These are phyloP conservation scores for Pestalotiopsis sp. DNA, from an alignment of 2,329 filamentous ascomycete species.

Conservation along the genomic window DNA sequence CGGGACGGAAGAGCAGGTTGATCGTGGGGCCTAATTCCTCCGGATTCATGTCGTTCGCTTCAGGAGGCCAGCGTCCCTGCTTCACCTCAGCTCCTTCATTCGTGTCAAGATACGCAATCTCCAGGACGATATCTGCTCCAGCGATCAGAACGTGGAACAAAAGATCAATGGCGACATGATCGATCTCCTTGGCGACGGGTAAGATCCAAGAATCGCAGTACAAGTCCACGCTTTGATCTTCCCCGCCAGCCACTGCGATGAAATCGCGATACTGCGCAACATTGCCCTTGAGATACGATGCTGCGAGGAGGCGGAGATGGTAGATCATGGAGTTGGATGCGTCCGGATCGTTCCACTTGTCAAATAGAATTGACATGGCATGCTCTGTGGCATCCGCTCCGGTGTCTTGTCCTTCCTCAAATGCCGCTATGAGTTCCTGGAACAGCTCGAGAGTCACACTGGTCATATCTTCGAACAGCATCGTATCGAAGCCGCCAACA, in stretches of 20 bases:
- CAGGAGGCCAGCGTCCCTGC: slow-evolving; percentile 65
- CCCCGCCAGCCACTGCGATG: slow-evolving; percentile 59
- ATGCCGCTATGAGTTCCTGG: slow-evolving; percentile 60
- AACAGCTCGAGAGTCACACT: slow-evolving; percentile 74
- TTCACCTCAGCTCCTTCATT: slow-evolving; percentile 79
- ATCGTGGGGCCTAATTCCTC: slow-evolving; percentile 53
- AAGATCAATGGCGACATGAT: slow-evolving; percentile 81
- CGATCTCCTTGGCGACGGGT: slow-evolving; percentile 79
- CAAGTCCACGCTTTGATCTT: slow-evolving; percentile 56
- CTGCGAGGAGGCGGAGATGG: slow-evolving; percentile 80
- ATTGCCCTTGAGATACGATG: slow-evolving; percentile 81
- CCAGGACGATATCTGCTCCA: slow-evolving; percentile 76
- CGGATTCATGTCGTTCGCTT: slow-evolving; percentile 48
- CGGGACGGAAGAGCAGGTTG: slow-evolving; percentile 67
- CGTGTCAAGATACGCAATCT: slow-evolving; percentile 90
- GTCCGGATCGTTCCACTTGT: slow-evolving; percentile 74
- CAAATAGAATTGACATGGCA: slow-evolving; percentile 56
- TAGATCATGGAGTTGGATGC: slow-evolving; percentile 80
- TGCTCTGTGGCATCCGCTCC: no score
- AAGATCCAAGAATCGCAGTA: slow-evolving; percentile 73
- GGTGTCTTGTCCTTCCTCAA: slow-evolving; percentile 58
- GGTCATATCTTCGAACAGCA: slow-evolving; percentile 81
- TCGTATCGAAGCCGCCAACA: slow-evolving; percentile 71
- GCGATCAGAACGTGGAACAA: slow-evolving; percentile 80
- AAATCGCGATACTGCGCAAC: slow-evolving; percentile 69